Percentiles rank a stretch among this genome's conserved stretches.
These are phyloP conservation scores for Populus pruinosa DNA, from an alignment of 345 rosid genomes.

Conservation along the genomic window DNA sequence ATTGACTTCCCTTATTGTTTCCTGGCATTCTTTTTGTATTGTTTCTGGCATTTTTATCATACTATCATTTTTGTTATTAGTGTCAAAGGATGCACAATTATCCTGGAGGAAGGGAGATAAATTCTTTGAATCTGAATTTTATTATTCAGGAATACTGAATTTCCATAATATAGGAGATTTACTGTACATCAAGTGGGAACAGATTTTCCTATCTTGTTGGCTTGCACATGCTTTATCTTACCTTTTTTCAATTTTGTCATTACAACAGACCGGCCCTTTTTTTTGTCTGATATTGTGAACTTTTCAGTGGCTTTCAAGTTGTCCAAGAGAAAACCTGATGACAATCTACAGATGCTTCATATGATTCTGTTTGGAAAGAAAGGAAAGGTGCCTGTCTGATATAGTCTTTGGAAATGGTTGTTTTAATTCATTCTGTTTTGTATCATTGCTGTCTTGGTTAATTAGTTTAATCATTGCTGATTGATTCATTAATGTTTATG, in stretches of 20 bases:
- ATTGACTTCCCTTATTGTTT: background rate
- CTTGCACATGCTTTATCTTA: slow-evolving; percentile 1
- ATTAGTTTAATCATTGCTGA: background rate
- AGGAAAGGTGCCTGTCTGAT: slow-evolving; percentile 63
- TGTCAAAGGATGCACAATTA: background rate
- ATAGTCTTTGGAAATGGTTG: background rate
- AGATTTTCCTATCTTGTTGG: background rate
- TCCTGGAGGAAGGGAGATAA: background rate
- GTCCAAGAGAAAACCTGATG: slow-evolving; percentile 93
- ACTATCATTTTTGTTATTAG: background rate
- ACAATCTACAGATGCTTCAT: slow-evolving; percentile 73
- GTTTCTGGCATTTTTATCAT: background rate
- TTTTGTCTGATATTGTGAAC: slow-evolving; percentile 23
- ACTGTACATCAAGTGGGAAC: background rate
- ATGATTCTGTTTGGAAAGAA: slow-evolving; percentile 87
- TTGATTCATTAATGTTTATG: background rate
- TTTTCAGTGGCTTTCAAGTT: slow-evolving; percentile 94
- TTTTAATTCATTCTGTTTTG: background rate
- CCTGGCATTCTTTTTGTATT: background rate
- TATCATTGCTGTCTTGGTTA: slow-evolving; percentile 5
- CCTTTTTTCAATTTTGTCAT: slow-evolving; percentile 7
- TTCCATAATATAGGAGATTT: background rate
- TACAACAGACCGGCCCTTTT: slow-evolving; percentile 8
- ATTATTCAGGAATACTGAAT: background rate
- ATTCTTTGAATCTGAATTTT: background rate